Evolutionary conservation across 768 basidiomycete genomes (phyloP), one percentile per base, ranked within the genome.

Genomic region (Pleurotus djamor): DNA sequence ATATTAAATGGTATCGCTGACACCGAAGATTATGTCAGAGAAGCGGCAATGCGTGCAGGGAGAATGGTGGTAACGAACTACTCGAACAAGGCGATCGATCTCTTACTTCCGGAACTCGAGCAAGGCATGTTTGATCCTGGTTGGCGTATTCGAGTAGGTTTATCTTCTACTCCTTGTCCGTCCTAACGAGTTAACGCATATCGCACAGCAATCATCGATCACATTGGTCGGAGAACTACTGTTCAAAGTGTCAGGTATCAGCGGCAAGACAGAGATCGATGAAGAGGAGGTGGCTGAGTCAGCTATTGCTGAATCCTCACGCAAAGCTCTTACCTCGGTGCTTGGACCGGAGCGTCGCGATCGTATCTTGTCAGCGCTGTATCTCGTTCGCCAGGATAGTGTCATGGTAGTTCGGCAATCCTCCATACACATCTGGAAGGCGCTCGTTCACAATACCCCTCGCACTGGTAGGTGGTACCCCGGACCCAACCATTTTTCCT

Each of bases 41-140:
- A 98, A 63, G 96, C 96, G 9, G 95, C 96, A 4, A 98, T 98
- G 96, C 86, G 93, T 37, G 96, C 96, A n/a, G 96, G 96, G 59
- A 82, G 97, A 63, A 98, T 98, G 94, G 89, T 98, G 64, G 92
- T 99, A 63, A 89, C 87, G 60, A 97, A 96, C 71, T 98, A 98
- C 76, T 91, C 95, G 9, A 85, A 66, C 67, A 92, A 87, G 69
- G 96, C 96, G 4, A 93, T 98, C 59, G 96, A 98, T 63, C 78
- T 99, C 21, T 79, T 99, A 16, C 77, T 99, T 6, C 97, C 96
- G 0, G 95, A 98, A 71, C 84, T 98, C 41, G 95, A 98, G 71
- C 84, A 80, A 37, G 94, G 95, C 0, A 95, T 99, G 88, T 94
- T 98, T 70, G 95, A 98, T 73, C 75, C 88, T 44, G 86, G 89